Base-by-base conservation (phyloP, 2,329 filamentous ascomycete genomes). In the Paecilomyces sp. region DNA sequence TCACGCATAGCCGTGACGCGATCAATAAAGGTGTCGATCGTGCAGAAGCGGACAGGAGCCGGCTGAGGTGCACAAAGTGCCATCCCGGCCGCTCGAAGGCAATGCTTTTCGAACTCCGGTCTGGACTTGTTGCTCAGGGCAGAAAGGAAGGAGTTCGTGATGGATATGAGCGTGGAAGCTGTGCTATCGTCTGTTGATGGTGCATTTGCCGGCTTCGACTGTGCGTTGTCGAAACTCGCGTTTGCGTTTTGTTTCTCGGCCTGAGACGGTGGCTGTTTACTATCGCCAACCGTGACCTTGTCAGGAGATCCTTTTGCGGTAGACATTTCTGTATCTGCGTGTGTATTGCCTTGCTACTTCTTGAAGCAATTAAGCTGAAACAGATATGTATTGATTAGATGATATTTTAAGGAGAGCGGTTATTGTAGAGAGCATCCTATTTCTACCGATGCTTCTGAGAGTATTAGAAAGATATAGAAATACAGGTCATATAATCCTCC, bases 391-490 rank as follows among this genome's bases (percentile, higher is more conserved):
- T 18, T 47, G 6, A 18, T 47, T 9, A 18, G 18, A 47, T 18
- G 18, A 8, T 47, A 18, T 22, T 47, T 22, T 18, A 6, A 47
- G 31, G 9, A 15, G 41, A 18, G 6, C 22, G 18, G n/a, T 28
- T 28, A 28, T 28, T 28, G 25, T 6, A 6, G 25, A 28, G 25
- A 3, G 25, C 6, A 4, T 28, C 6, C 25, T 28, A 28, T 28
- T 28, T 90, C 94, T 94, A 99, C 72, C 91, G 91, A 74, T 96
- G 90, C 75, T 93, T 95, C 77, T 96, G 92, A 69, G 92, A 97
- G 76, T 96, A 90, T 80, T 97, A 47, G 41, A 47, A 47, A 15
- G 9, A 22, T 41, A 15, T 22, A 47, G 15, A 9, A 47, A n/a
- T 15, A n/a, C 41, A 9, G n/a, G 18, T 47, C 18, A 47, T 47